Evolutionary conservation across 2,329 filamentous ascomycete species (phyloP).

Genomic region (Metarhizium sp.): DNA sequence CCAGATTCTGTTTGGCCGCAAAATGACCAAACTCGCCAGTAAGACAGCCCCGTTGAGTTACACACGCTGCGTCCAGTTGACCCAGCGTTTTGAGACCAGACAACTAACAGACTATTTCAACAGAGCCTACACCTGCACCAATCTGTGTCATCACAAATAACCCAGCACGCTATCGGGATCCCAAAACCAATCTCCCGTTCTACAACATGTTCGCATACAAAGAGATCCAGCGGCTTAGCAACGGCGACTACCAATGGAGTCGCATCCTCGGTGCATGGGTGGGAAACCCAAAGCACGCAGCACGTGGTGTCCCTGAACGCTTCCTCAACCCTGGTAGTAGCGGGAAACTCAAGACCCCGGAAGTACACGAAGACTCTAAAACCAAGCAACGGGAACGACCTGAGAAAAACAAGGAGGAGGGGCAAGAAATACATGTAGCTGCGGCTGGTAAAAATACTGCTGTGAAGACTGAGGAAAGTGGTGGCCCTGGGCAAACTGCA

Average conservation of each 20-base stretch:
- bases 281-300: conserved; percentile 54
- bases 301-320: conserved; percentile 68
- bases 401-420: conserved; percentile 1
- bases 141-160: conserved; percentile 77
- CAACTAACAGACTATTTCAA: conserved; percentile 1
- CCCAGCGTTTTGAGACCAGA: no score
- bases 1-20: conserved; percentile 48
- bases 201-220: conserved; percentile 71
- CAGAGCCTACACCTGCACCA: conserved; percentile 41
- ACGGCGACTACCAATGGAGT: conserved; percentile 76
- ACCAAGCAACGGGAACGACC: conserved; percentile 12
- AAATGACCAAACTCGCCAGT: conserved; percentile 49
- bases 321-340: conserved; percentile 43
- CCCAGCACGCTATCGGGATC: conserved; percentile 75
- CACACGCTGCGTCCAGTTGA: background rate
- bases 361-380: conserved; percentile 12
- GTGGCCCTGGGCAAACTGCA: background rate
- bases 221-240: conserved; percentile 66
- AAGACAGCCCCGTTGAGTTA: conserved; percentile 16
- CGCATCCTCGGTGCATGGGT: conserved; percentile 74
- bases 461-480: background rate
- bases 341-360: background rate
- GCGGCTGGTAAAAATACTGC: background rate
- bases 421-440: background rate
- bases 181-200: conserved; percentile 74